Base-by-base conservation (phyloP, 163 green algal species). In the Scenedesmus sp. region DNA sequence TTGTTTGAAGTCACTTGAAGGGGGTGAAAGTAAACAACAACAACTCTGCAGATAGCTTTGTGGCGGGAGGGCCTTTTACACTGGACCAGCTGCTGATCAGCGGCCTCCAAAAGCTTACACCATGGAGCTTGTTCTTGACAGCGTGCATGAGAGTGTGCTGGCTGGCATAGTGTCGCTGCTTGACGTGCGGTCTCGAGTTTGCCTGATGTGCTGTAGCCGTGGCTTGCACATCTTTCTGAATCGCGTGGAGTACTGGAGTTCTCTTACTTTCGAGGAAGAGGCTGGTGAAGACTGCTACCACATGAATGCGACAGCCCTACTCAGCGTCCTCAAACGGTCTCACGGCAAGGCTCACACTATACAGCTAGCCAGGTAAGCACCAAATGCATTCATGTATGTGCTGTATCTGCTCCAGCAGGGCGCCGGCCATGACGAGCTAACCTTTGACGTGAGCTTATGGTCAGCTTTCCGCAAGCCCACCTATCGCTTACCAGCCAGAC, bases 321-420 rank as follows among this genome's bases (percentile, higher is more conserved):
- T 91, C 10, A 56, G 74, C 74, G 55, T 92, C 23, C 83, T 92
- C 20, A 60, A 89, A 16, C 83, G 90, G 6, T 89, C 90, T 15
- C 23, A 73, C 34, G 90, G 90, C 52, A 13, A 23, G 4, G 79
- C 57, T 7, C 57, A 92, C 34, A 60, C 87, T 10, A 82, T 92
- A 10, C 83, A 90, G 4, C 54, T 92, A 18, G 90, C 83, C 56
- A 76, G 90, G 90, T 92, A 18, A 15, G 88, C 46, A 79, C 23
- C 46, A 79, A 15, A 2, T 16, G 70, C 23, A 23, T 13, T 79
- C 5, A 4, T 6, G 70, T 7, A 2, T 52, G 23, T 12, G 10
- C 0, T 7, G 12, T 52, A 7, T 46, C 6, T 3, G 70, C 70
- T 79, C 13, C 70, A 79, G 70, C 23, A 52, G 5, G 4, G 70